phyloP scores from a whole-genome alignment of 1,139 yeast species.

The Hansenula sp. region DNA sequence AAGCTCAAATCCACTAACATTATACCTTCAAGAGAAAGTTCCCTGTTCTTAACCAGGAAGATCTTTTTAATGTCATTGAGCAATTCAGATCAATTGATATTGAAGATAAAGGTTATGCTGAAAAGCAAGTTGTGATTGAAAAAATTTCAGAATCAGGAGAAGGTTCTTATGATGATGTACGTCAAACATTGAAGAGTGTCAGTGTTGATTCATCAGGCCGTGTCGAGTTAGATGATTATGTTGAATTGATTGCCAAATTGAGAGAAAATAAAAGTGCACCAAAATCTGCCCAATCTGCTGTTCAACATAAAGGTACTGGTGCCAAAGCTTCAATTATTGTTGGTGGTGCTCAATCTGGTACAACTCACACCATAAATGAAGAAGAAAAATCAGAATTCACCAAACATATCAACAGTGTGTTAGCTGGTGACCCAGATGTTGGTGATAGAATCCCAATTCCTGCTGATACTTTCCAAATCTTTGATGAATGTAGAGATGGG shows the following conservation, averaged over 20 bases:
- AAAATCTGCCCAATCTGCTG: constrained; percentile 24
- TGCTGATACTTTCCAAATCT: constrained; percentile 89
- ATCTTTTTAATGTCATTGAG: constrained; percentile 78
- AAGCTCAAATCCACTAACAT: no score
- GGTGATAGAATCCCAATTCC: constrained; percentile 89
- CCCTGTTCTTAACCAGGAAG: constrained; percentile 82
- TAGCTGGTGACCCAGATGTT: constrained; percentile 84
- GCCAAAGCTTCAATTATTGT: constrained; percentile 68
- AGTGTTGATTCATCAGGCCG: constrained; percentile 96
- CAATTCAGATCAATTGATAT: constrained; percentile 77
- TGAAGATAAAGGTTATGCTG: constrained; percentile 95
- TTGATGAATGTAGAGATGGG: constrained; percentile 97
- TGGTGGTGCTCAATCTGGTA: constrained; percentile 79
- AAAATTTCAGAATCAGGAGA: constrained; percentile 75
- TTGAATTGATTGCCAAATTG: constrained; percentile 73
- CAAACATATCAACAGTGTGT: constrained; percentile 87
- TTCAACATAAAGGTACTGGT: constrained; percentile 50
- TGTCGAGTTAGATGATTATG: constrained; percentile 94
- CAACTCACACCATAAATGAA: constrained; percentile 95
- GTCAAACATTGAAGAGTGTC: constrained; percentile 87
- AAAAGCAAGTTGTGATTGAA: constrained; percentile 85
- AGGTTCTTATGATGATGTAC: constrained; percentile 84
- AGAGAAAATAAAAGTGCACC: constrained; percentile 41
- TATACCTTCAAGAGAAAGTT: constrained; percentile 55
- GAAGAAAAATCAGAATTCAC: constrained; percentile 97